Base-by-base conservation (phyloP, 805 yeast genomes). In the Saturnispora halmiae region DNA sequence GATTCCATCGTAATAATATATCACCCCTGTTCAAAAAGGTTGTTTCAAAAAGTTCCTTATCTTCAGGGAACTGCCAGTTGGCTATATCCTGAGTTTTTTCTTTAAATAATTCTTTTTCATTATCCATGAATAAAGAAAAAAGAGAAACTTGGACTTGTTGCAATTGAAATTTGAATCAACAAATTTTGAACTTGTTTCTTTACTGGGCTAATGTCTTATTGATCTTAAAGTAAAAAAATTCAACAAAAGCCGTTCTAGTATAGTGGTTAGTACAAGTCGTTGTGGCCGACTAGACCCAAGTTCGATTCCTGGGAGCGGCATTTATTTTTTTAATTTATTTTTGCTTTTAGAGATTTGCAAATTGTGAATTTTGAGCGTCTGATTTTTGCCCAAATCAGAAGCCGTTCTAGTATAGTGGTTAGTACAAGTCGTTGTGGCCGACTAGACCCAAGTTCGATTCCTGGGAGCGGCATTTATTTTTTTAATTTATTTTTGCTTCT, bases 381-480 rank as follows among this genome's bases (percentile, higher is more conserved):
- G 2, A 11, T 16, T 31, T 31, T 14, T 20, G 15, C 6, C 14
- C 22, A 19, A 27, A n/a, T 8, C 11, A 36, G 20, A 36, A 36
- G 39, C 39, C 39, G 39, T 36, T 36, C 39, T 36, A 36, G 39
- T 36, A 36, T 36, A 36, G 39, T 36, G 39, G 39, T 36, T 28
- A 36, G 39, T 36, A 36, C 39, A 36, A 36, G 39, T 36, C 39
- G 39, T 36, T 36, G 39, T 36, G 39, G 39, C 39, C 39, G 39
- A 36, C 39, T 36, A 36, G 39, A 36, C 39, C 39, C 39, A 36
- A 22, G 39, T 36, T 36, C 39, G 39, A 36, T 36, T 36, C 39
- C 39, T 36, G 39, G 39, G 39, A 36, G 19, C 39, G 39, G 39
- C 39, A 36, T 2, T 20, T 20, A n/a, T 21, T 28, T 28, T 28